Base-by-base conservation (phyloP, 2,329 filamentous ascomycete genomes). In the Diaporthe ampelina region DNA sequence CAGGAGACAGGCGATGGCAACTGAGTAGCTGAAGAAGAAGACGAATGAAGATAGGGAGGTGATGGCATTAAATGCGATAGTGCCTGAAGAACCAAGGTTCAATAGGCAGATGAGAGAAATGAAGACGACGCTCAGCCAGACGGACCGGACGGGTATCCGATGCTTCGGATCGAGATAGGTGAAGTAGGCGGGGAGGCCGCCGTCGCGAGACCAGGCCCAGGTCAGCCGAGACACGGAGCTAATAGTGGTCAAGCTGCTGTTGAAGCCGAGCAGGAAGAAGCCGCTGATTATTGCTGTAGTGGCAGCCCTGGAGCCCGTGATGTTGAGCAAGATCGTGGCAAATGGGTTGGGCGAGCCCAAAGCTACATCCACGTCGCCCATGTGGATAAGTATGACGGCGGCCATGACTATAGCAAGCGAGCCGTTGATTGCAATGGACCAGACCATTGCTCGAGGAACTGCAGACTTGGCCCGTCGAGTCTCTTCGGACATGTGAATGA, bases 201-300 rank as follows among this genome's bases (percentile, higher is more conserved):
- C 85, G 73, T 88, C 87, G 4, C 83, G 79, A 24, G 86, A 84
- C 80, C 87, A 88, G 0, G 85, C 84, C 86, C 86, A 88, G 1
- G 85, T 84, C 2, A 88, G 78, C 6, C 86, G 84, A 3, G 85
- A 86, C 0, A 85, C 85, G 0, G 86, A 87, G 1, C 87, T 85
- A 3, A 87, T 81, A 58, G 81, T 81, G 50, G 82, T 84, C 65
- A 85, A 83, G 50, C 83, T 83, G 1, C 83, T 82, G 63, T 84
- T 80, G 73, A 83, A 81, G 24, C 82, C 79, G 45, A 86, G 78
- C 0, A 85, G 75, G 0, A 83, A 79, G 35, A 87, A 77, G 0
- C 84, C 79, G 0, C 80, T 79, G 8, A 85, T 78, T 78, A 87
- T 82, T 10, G 82, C 81, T 3, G 83, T 87, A 1, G 85, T 82